Evolutionary conservation across 495 filamentous ascomycete genomes (phyloP).

Genomic region (Paragyromitra xinjiangensis): DNA sequence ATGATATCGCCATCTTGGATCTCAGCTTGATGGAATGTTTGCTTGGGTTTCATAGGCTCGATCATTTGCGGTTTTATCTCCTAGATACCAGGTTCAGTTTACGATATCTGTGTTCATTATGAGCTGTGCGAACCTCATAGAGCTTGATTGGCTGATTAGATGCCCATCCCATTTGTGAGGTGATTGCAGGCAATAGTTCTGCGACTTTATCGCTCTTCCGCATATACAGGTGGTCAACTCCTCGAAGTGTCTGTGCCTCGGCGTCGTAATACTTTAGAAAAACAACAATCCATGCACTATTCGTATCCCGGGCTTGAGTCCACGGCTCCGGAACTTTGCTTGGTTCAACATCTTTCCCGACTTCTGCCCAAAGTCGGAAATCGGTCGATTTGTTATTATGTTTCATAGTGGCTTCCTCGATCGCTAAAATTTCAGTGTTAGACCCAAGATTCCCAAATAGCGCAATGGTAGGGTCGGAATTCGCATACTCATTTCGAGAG

Average conservation of each 20-base stretch:
- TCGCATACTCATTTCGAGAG: constrained; percentile 69
- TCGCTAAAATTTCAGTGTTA: constrained; percentile 57
- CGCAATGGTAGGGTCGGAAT: neutral
- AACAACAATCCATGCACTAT: constrained; percentile 72
- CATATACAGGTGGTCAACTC: constrained; percentile 83
- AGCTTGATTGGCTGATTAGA: constrained; percentile 63
- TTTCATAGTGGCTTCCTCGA: constrained; percentile 80
- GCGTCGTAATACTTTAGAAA: constrained; percentile 94
- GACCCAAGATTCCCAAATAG: constrained; percentile 7
- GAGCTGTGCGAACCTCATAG: constrained; percentile 69
- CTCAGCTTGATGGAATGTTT: constrained; percentile 85
- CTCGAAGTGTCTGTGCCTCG: constrained; percentile 74
- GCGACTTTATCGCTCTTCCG: constrained; percentile 84
- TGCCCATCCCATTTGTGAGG: constrained; percentile 89
- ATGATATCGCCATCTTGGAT: constrained; percentile 98
- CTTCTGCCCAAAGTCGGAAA: constrained; percentile 88
- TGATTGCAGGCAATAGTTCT: constrained; percentile 82
- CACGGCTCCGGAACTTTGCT: constrained; percentile 50
- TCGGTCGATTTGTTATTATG: constrained; percentile 73
- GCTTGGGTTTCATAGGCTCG: constrained; percentile 89
- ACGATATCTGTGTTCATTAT: neutral
- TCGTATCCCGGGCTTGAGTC: constrained; percentile 55
- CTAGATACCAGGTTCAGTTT: constrained; percentile 58
- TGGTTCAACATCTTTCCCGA: constrained; percentile 65
- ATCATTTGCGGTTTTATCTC: constrained; percentile 99